phyloP scores from a whole-genome alignment of 2,329 filamentous ascomycete genomes.

The Grosmannia clavigera region DNA sequence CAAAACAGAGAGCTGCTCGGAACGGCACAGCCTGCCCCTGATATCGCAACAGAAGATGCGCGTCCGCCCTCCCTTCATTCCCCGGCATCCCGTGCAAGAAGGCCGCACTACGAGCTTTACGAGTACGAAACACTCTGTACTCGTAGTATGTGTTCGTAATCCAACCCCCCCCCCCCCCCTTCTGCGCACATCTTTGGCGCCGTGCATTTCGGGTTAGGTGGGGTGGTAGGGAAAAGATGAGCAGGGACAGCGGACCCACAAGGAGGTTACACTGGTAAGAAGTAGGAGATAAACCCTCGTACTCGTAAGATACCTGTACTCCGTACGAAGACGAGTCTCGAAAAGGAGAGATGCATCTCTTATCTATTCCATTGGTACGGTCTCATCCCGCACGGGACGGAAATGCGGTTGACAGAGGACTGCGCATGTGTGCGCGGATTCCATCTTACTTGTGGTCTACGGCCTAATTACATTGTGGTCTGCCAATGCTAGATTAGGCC shows the following conservation, averaged over 20 bases:
- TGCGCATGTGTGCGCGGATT: not conserved
- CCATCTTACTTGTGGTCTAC: not conserved
- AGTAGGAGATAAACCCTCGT: not conserved
- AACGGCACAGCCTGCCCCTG: not conserved
- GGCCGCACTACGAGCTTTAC: not conserved
- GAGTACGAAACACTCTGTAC: too few species aligned
- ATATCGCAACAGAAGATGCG: not conserved
- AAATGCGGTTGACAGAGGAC: not conserved
- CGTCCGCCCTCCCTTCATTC: not conserved
- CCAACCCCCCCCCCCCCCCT: not conserved
- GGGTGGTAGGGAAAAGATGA: conserved; percentile 1
- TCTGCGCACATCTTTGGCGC: not conserved
- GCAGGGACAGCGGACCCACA: not conserved
- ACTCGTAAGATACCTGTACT: not conserved
- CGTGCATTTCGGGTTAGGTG: conserved; percentile 1
- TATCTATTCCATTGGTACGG: not conserved
- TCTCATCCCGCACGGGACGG: not conserved
- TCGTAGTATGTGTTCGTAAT: not conserved
- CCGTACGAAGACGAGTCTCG: not conserved
- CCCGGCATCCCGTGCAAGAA: not conserved
- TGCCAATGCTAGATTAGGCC: not conserved
- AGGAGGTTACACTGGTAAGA: not conserved
- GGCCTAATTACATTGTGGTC: not conserved
- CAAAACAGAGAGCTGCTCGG: not conserved
- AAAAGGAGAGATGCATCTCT: not conserved